Conservation (phyloP, 371 early-diverging fungal genomes). For the Lichtheimia corymbifera region DNA sequence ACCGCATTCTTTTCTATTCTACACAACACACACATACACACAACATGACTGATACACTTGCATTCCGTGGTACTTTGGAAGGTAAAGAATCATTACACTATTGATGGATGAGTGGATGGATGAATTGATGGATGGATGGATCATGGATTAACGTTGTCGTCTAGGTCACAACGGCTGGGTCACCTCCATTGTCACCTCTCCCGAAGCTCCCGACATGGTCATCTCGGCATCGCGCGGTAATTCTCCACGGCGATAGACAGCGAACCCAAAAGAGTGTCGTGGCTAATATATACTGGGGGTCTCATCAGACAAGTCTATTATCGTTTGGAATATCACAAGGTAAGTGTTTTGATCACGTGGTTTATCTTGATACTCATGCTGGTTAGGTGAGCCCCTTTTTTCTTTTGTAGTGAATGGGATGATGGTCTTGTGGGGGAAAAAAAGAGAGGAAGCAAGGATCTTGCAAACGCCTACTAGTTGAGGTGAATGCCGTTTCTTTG, state of each 20-base stretch:
- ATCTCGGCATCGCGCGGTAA: constrained; percentile 21
- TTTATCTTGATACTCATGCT: not conserved
- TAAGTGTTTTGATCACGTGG: constrained; percentile 10
- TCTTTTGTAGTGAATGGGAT: not conserved
- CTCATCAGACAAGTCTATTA: constrained; percentile 86
- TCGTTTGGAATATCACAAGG: constrained; percentile 93
- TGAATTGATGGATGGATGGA: constrained; percentile 18
- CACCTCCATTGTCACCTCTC: constrained; percentile 19
- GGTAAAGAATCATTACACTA: constrained; percentile 27
- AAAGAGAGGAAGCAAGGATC: constrained; percentile 4
- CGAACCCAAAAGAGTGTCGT: no score
- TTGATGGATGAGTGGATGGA: constrained; percentile 19
- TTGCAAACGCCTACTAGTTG: constrained; percentile 9
- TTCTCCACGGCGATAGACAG: no score
- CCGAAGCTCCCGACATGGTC: constrained; percentile 20
- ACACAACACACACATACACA: no score
- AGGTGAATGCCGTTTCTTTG: constrained; percentile 22
- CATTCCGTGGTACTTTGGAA: constrained; percentile 15
- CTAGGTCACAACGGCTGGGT: constrained; percentile 20
- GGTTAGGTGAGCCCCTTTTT: constrained; percentile 8
- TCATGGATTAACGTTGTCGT: not conserved
- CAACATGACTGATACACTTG: constrained; percentile 8
- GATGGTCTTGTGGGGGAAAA: not conserved
- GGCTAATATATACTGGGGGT: not conserved
- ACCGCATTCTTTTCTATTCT: no score